These are phyloP conservation scores for Chenopodium quinoa DNA, from an alignment of 148 eudicot species.

Conservation along the genomic window DNA sequence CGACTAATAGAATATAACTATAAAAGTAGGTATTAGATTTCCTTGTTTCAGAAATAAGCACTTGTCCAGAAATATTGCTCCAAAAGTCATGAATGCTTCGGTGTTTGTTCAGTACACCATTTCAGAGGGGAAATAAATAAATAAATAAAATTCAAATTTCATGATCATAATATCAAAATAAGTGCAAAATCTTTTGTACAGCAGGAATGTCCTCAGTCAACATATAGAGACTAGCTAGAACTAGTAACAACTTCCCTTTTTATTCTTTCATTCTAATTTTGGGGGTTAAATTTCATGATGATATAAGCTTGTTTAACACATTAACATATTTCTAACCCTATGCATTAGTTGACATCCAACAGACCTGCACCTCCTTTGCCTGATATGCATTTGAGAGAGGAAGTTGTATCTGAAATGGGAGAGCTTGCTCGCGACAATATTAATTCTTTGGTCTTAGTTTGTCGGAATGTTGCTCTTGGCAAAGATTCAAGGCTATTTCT, in stretches of 20 bases:
- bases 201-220: background rate
- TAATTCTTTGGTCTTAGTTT: constrained; percentile 44
- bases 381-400: constrained; percentile 64
- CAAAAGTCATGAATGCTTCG: background rate
- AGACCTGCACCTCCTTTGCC: constrained; percentile 93
- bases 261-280: background rate
- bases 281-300: too few species aligned
- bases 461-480: constrained; percentile 67
- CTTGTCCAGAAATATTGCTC: background rate
- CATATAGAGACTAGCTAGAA: background rate
- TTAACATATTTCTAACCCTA: constrained; percentile 13
- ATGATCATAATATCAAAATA: background rate
- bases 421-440: constrained; percentile 37
- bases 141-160: too few species aligned
- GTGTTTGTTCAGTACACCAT: too few species aligned
- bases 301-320: background rate
- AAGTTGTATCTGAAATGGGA: constrained; percentile 44
- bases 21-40: background rate
- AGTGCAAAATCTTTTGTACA: background rate
- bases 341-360: constrained; percentile 33
- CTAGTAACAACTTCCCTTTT: too few species aligned
- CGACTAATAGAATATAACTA: background rate
- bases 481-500: constrained; percentile 61
- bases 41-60: background rate
- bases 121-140: too few species aligned